Base-by-base conservation (phyloP, 2,329 filamentous ascomycete species). In the Colletotrichum sp. region DNA sequence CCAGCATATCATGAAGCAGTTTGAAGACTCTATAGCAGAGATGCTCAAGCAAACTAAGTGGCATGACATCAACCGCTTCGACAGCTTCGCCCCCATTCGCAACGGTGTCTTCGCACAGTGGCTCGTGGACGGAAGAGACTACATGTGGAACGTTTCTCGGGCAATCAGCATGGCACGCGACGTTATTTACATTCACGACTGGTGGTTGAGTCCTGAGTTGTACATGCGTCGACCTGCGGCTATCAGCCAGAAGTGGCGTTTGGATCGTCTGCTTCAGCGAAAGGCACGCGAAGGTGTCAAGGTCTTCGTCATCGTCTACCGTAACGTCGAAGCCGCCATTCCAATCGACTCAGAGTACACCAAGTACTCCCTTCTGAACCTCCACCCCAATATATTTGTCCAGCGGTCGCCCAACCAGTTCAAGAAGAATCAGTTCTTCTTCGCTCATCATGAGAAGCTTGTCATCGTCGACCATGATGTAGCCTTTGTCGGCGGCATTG, bases 391-490 rank as follows among this genome's bases (percentile, higher is more conserved):
- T 83, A 93, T 99, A 78, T 98, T 98, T 80, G 96, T 99, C 16
- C 96, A 99, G 83, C 90, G 97, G 81, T 99, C 97, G 5, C 97
- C 97, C 1, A 98, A 99, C 80, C 97, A 99, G 85, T 96, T 99
- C 86, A 95, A 98, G 82, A 98, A 99, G 86, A 99, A 99, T 81
- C 98, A 98, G 62, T 99, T 99, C 87, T 99, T 99, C 88, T 99
- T 98, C 89, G 97, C 97, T 2, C 97, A 99, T 83, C 97, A 99
- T 85, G 97, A 99, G 84, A 99, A 99, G 86, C 91, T 99, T n/a
- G 96, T 96, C 81, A 93, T 99, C 55, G 95, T 99, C 21, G 97
- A 99, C 83, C 97, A 99, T 82, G 97, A 96, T 70, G 93, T 99
- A 66, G 97, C 96, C 13, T 99, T 99, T 83, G 93, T 98, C 65